Evolutionary conservation across 129 eudicot genomes (phyloP), one percentile per base, ranked within the genome.

Genomic region (Artemisia annua): DNA sequence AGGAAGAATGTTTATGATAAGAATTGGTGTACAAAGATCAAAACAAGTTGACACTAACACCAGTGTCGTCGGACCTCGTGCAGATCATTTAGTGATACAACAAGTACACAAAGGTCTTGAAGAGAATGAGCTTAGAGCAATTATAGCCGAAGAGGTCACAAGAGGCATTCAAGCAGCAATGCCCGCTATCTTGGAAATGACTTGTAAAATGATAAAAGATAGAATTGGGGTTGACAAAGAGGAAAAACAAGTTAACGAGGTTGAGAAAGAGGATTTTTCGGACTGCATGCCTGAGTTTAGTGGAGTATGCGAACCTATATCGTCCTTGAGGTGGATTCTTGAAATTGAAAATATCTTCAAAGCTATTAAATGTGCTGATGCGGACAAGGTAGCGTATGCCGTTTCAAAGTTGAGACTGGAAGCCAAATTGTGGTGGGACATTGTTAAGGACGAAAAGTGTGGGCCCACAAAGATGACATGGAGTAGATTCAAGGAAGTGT

Each of bases 301-400:
- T 4, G 56, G 56, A 64, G 7, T 3, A 0, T 64, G 50, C 43
- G 20, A 64, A 22, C 69, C 52, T 2, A 17, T 43, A 3, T 13
- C 69, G 19, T 14, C 24, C 7, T 9, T 64, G 53, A 43, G 69
- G 50, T 64, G 69, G 69, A 64, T 64, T 64, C 7, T n/a, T 39
- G 69, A 64, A 16, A 43, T 64, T 12, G 69, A 32, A 16, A 63
- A 39, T 22, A 63, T 63, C 20, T 63, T 63, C 7, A 28, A 63
- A 22, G 69, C 22, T 7, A 63, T 39, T 39, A 63, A 63, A 28
- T 63, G 69, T 39, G 24, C 5, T 17, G 69, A 39, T 2, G 26
- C 1, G 51, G 30, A 64, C 13, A 64, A 64, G 69, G 51, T 39
- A 16, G 18, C 39, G 69, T 39, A 16, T 64, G 52, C 69, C 0